Percentiles rank a stretch among this genome's conserved stretches.
phyloP scores from a whole-genome alignment of 2,329 filamentous ascomycete genomes.

The Diaporthe sp. region DNA sequence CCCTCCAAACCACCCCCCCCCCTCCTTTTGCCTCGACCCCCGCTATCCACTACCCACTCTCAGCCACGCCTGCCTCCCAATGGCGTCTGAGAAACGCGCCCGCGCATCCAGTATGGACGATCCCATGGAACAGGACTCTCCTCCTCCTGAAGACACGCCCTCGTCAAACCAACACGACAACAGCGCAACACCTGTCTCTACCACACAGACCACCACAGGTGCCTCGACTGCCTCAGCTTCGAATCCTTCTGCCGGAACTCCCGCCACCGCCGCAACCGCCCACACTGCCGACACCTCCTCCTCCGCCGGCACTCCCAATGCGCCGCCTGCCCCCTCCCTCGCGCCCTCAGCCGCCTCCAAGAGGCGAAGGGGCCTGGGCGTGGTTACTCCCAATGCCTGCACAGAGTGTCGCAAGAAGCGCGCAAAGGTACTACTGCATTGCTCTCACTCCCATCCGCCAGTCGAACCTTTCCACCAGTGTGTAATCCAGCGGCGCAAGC shows the following conservation, averaged over 20 bases:
- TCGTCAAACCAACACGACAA: conserved; percentile 2
- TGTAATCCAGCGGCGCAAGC: background rate
- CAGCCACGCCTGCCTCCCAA: background rate
- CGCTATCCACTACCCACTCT: conserved; percentile 1
- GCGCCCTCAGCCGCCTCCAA: conserved; percentile 51
- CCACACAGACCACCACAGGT: conserved; percentile 18
- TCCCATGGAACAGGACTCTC: conserved; percentile 36
- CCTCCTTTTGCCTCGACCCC: background rate
- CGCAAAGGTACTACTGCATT: conserved; percentile 59
- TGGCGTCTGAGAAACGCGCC: conserved; percentile 24
- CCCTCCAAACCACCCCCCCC: background rate
- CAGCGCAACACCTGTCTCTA: conserved; percentile 19
- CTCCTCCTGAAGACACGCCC: background rate
- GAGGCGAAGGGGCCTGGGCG: conserved; percentile 63
- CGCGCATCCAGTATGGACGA: conserved; percentile 32
- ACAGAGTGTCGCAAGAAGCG: conserved; percentile 72
- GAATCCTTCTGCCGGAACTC: conserved; percentile 14
- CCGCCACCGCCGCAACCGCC: conserved; percentile 18
- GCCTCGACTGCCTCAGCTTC: conserved; percentile 24
- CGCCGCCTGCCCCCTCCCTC: conserved; percentile 30
- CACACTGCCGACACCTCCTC: conserved; percentile 39
- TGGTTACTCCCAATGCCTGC: conserved; percentile 70
- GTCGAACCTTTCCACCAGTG: too few relatives aligned
- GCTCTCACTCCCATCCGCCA: background rate
- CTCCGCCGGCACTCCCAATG: conserved; percentile 39